Base-by-base conservation (phyloP, 257 asterid genomes). In the Cynanchum wilfordii region DNA sequence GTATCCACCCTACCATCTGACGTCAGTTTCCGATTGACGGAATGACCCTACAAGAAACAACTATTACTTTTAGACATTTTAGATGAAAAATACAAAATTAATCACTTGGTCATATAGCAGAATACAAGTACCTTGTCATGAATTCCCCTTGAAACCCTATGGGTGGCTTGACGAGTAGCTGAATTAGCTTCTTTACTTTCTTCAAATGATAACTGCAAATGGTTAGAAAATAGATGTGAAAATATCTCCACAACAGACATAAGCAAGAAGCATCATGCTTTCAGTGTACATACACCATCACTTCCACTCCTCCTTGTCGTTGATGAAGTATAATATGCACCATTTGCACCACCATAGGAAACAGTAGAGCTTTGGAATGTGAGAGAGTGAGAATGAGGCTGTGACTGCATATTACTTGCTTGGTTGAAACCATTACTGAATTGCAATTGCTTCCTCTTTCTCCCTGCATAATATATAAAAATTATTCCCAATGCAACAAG, bases 171-270 rank as follows among this genome's bases (percentile, higher is more conserved):
- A 72, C 96, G 82, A 82, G 95, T 88, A 54, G 92, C 76, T 59
- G 99, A 86, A 84, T 92, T 77, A 72, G 99, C 99, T 82, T 95
- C 97, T 87, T 87, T 95, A 70, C 76, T 77, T 81, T 95, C 98
- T 72, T 95, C 98, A 70, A 87, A 87, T 47, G 87, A 80, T 81
- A 92, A 76, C 99, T 95, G 78, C 36, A 74, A 60, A 75, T 71
- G 25, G 65, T 47, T 24, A 40, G 77, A 60, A 56, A 77, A 69
- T 77, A 57, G 45, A 62, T 11, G 76, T 65, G 22, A 71, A 81
- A 74, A 36, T 66, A 40, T 72, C 11, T 33, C 20, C 30, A 33
- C 56, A 50, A 45, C 65, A 59, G 42, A 56, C 66, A 72, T 44
- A 73, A 40, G 69, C 45, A 74, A 47, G 9, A 58, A 33, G 45